Evolutionary conservation across 208 protist species (phyloP).

Genomic region (Trypanosomatidae sp.): DNA sequence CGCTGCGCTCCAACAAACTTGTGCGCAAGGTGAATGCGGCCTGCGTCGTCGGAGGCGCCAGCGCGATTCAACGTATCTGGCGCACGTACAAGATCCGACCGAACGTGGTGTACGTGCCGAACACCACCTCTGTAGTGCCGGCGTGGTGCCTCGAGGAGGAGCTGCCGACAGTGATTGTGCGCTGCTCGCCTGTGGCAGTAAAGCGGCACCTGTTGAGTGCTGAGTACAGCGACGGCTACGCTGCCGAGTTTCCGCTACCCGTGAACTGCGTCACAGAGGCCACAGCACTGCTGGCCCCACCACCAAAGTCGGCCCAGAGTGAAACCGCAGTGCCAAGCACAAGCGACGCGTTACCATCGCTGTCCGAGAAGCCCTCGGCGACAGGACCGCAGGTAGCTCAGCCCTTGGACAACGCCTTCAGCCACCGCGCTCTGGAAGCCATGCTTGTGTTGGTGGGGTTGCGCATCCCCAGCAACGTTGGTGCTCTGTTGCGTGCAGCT

Average conservation of each 20-base stretch:
- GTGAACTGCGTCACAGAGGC: slow-evolving; percentile 12
- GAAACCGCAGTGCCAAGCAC: not conserved
- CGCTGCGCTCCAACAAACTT: slow-evolving; percentile 51
- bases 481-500: slow-evolving; percentile 66
- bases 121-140: slow-evolving; percentile 46
- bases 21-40: slow-evolving; percentile 45
- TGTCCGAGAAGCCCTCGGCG: not conserved
- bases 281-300: slow-evolving; percentile 2
- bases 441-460: slow-evolving; percentile 81
- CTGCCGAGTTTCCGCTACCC: slow-evolving; percentile 73
- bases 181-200: slow-evolving; percentile 65
- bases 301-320: not conserved
- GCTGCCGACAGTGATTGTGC: slow-evolving; percentile 70
- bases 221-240: slow-evolving; percentile 75
- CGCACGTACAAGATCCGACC: slow-evolving; percentile 64
- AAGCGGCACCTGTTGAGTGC: slow-evolving; percentile 74
- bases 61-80: slow-evolving; percentile 72
- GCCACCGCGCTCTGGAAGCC: slow-evolving; percentile 27
- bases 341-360: not conserved
- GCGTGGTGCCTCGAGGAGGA: slow-evolving; percentile 64
- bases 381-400: not conserved
- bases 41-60: slow-evolving; percentile 79
- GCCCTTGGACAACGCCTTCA: slow-evolving; percentile 7
- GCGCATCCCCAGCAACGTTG: slow-evolving; percentile 86
- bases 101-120: slow-evolving; percentile 80